phyloP scores from a whole-genome alignment of 306 rosid genomes.

The Arachis stenosperma region DNA sequence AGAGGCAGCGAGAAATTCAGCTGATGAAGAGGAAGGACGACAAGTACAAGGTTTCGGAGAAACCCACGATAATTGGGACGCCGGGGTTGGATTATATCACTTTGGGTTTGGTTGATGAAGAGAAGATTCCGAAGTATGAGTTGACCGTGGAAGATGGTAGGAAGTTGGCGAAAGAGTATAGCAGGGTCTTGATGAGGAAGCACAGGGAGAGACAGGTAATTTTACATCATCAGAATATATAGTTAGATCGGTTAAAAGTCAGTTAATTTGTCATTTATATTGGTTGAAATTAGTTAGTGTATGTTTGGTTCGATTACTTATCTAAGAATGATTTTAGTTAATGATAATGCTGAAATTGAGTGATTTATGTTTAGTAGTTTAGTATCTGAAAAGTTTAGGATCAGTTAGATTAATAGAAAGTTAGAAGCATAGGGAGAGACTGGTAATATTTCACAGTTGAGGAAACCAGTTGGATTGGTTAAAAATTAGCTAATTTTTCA shows the following conservation, averaged over 20 bases:
- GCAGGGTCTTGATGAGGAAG: conserved; percentile 80
- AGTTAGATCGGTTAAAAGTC: not conserved
- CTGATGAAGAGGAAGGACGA: conserved; percentile 56
- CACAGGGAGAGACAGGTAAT: conserved; percentile 65
- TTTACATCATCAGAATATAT: not conserved
- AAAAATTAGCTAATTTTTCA: not conserved
- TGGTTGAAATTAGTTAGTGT: not conserved
- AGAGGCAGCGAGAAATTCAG: conserved; percentile 70
- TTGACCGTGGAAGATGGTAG: conserved; percentile 77
- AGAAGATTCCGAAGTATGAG: conserved; percentile 70
- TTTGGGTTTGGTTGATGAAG: conserved; percentile 83
- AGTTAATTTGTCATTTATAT: too few species aligned
- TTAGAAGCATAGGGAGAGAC: too few species aligned
- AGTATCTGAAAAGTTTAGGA: too few species aligned
- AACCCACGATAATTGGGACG: conserved; percentile 69
- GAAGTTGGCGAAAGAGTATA: conserved; percentile 89
- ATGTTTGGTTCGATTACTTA: too few species aligned
- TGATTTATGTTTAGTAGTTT: too few species aligned
- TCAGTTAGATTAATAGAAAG: too few species aligned
- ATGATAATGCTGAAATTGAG: too few species aligned
- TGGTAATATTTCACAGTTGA: too few species aligned
- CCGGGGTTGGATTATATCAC: conserved; percentile 72
- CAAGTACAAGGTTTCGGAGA: conserved; percentile 54
- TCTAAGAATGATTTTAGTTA: too few species aligned
- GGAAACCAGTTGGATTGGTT: not conserved